phyloP scores from a whole-genome alignment of 805 yeast species.

The Osmozyma mogii region DNA sequence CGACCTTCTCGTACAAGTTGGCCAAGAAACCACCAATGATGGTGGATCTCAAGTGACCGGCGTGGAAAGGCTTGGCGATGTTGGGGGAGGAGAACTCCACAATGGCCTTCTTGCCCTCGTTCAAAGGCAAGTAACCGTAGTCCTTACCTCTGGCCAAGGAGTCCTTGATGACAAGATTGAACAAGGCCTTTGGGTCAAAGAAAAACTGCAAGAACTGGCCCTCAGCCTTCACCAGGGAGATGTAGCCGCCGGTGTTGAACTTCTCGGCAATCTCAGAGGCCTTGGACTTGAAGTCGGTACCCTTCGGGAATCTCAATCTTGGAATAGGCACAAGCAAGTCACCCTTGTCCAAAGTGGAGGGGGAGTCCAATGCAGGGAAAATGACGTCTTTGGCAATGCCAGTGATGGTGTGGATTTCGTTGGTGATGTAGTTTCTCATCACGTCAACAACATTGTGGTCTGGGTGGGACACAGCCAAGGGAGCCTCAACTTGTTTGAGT shows the following conservation, averaged over 20 bases:
- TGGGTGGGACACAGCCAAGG: conserved; percentile 58
- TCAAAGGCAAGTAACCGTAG: conserved; percentile 74
- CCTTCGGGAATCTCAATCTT: conserved; percentile 61
- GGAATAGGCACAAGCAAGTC: conserved; percentile 91
- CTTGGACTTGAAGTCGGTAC: conserved; percentile 74
- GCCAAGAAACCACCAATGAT: conserved; percentile 95
- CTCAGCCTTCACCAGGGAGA: conserved; percentile 67
- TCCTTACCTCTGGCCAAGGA: conserved; percentile 49
- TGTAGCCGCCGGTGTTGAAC: conserved; percentile 65
- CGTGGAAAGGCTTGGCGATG: conserved; percentile 99
- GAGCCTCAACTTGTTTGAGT: conserved; percentile 34
- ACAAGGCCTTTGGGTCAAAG: conserved; percentile 60
- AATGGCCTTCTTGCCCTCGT: conserved; percentile 55
- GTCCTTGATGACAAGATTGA: conserved; percentile 62
- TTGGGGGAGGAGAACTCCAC: conserved; percentile 96
- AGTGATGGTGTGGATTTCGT: conserved; percentile 65
- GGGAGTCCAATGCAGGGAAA: conserved; percentile 82
- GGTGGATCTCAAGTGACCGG: conserved; percentile 96
- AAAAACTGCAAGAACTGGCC: conserved; percentile 91
- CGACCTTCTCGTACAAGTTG: conserved; percentile 81
- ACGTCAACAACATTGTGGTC: conserved; percentile 76
- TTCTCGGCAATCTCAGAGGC: conserved; percentile 64
- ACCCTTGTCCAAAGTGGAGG: conserved; percentile 80
- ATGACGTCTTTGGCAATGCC: conserved; percentile 64
- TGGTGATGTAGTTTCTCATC: conserved; percentile 81